A percentile compares a stretch with the other conserved stretches of the same genome.
These are phyloP conservation scores for Vararia minispora DNA, from an alignment of 768 basidiomycete species.

Conservation along the genomic window DNA sequence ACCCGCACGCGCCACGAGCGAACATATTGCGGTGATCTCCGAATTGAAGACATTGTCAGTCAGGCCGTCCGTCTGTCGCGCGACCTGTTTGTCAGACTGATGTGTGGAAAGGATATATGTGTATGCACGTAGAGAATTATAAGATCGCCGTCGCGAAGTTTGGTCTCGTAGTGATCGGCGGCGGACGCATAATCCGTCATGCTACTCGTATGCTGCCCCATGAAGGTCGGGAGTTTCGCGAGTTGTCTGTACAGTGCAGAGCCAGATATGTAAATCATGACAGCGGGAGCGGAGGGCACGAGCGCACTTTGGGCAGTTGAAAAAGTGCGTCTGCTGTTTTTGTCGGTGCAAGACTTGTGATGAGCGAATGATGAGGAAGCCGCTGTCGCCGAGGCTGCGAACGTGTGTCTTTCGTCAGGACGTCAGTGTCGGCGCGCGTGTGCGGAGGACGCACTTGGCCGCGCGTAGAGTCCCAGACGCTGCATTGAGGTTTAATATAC, in stretches of 20 bases:
- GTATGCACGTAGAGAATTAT: conserved; percentile 37
- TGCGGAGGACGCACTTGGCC: conserved; percentile 47
- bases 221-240: conserved; percentile 22
- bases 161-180: conserved; percentile 34
- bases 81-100: conserved; percentile 1
- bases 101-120: not conserved
- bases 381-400: conserved; percentile 67
- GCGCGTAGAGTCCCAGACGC: conserved; percentile 65
- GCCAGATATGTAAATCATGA: not conserved
- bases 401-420: conserved; percentile 4
- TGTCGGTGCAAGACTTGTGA: conserved; percentile 47
- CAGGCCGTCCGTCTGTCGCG: conserved; percentile 38
- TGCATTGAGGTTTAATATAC: conserved; percentile 62
- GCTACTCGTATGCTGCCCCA: conserved; percentile 14
- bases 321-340: conserved; percentile 30
- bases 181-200: conserved; percentile 28
- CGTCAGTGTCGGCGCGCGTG: not conserved
- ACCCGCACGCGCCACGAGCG: conserved; percentile 34
- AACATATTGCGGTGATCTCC: conserved; percentile 63
- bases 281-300: conserved; percentile 6
- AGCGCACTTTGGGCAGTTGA: conserved; percentile 37
- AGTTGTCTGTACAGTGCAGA: conserved; percentile 20
- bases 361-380: conserved; percentile 60
- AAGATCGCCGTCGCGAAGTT: conserved; percentile 41
- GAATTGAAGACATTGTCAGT: conserved; percentile 52